phyloP scores from a whole-genome alignment of 1,284 basidiomycete genomes.

The Porphyrellus sp. region DNA sequence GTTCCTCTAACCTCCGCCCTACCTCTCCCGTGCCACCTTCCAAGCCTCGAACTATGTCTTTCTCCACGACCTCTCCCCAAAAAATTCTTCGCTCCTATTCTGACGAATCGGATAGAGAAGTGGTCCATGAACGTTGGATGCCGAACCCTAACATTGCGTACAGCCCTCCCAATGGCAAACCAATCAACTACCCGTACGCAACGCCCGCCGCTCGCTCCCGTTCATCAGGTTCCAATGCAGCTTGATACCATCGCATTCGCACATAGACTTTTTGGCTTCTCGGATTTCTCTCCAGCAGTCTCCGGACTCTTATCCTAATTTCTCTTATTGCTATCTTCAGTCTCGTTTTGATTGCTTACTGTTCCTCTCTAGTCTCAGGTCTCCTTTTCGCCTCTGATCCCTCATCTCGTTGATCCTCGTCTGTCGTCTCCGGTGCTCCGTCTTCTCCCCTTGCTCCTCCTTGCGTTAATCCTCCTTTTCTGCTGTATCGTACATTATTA shows the following conservation, averaged over 20 bases:
- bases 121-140: slow-evolving; percentile 52
- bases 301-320: slow-evolving; percentile 34
- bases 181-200: slow-evolving; percentile 31
- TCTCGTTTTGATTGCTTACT: slow-evolving; percentile 20
- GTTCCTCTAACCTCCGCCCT: slow-evolving; percentile 33
- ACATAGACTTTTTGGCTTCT: slow-evolving; percentile 23
- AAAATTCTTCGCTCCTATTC: slow-evolving; percentile 49
- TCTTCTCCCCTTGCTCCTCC: slow-evolving; percentile 26
- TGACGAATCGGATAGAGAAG: slow-evolving; percentile 46
- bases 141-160: slow-evolving; percentile 39
- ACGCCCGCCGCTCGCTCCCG: slow-evolving; percentile 32
- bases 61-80: slow-evolving; percentile 41
- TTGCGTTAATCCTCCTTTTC: slow-evolving; percentile 30
- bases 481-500: slow-evolving; percentile 35
- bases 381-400: slow-evolving; percentile 11
- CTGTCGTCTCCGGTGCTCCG: slow-evolving; percentile 14
- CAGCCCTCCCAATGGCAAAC: slow-evolving; percentile 32
- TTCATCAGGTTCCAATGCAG: slow-evolving; percentile 36
- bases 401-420: slow-evolving; percentile 12
- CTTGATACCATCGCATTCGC: slow-evolving; percentile 24
- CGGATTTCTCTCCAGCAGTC: slow-evolving; percentile 24
- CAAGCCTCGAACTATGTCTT: slow-evolving; percentile 45
- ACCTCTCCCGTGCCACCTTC: slow-evolving; percentile 43
- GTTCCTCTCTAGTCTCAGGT: slow-evolving; percentile 20
- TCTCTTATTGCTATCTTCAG: slow-evolving; percentile 37